Percentiles rank a stretch among this genome's conserved stretches.
phyloP scores from a whole-genome alignment of 106 monocot species.

The Dioscorea dumetorum region DNA sequence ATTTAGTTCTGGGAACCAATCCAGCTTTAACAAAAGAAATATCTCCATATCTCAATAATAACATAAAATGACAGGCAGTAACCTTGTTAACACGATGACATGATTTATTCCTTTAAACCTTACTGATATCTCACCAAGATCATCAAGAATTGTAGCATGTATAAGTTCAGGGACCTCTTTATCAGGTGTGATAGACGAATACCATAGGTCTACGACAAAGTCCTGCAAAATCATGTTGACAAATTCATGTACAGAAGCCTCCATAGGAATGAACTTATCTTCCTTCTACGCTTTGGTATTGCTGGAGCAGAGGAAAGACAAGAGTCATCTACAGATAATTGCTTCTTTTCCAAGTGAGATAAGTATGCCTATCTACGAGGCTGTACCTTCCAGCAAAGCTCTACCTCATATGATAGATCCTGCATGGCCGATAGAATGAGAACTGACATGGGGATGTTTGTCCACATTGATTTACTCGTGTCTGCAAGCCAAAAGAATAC shows the following conservation, averaged over 20 bases:
- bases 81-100: conserved; percentile 95
- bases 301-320: conserved; percentile 36
- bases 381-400: conserved; percentile 63
- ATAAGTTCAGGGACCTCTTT: conserved; percentile 90
- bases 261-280: conserved; percentile 73
- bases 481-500: conserved; percentile 28
- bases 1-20: conserved; percentile 15
- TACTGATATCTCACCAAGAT: conserved; percentile 75
- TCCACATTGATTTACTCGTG: conserved; percentile 99
- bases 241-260: conserved; percentile 68
- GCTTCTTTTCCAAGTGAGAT: conserved; percentile 58
- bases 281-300: conserved; percentile 54
- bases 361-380: conserved; percentile 46
- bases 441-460: conserved; percentile 84
- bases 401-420: conserved; percentile 74
- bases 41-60: conserved; percentile 12
- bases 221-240: conserved; percentile 78
- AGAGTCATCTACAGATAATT: conserved; percentile 66
- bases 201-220: conserved; percentile 92
- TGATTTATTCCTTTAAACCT: conserved; percentile 87
- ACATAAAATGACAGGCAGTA: conserved; percentile 46
- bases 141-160: conserved; percentile 68
- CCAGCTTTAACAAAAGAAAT: neutral
- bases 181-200: conserved; percentile 85
- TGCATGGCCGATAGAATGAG: conserved; percentile 67